Evolutionary conservation across 805 yeast species (phyloP).

Genomic region (Ogataea methylovora): DNA sequence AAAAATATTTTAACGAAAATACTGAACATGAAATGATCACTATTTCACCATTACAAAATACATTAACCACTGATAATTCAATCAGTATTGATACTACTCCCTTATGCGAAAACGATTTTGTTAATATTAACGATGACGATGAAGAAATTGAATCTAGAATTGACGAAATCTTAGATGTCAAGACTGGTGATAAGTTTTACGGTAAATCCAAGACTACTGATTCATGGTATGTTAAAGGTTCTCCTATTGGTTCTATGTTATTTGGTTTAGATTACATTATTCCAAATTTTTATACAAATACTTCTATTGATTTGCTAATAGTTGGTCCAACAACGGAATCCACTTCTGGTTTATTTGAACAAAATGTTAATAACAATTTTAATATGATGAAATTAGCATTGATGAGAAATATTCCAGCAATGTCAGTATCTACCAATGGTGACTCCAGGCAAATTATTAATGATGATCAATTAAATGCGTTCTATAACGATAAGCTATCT

Average conservation of each 20-base stretch:
- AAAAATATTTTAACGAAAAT: conserved; percentile 7
- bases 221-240: conserved; percentile 44
- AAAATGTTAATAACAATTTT: conserved; percentile 8
- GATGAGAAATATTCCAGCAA: conserved; percentile 16
- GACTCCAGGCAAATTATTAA: too few relatives aligned
- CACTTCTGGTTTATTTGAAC: conserved; percentile 30
- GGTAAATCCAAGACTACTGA: conserved; percentile 15
- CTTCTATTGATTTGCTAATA: conserved; percentile 35
- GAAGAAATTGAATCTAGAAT: conserved; percentile 3
- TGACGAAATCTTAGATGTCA: conserved; percentile 5
- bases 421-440: conserved; percentile 14
- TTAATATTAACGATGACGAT: conserved; percentile 2
- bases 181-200: conserved; percentile 14
- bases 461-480: conserved; percentile 6
- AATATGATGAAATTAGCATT: conserved; percentile 13
- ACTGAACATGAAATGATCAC: conserved; percentile 12
- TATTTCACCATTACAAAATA: conserved; percentile 14
- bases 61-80: conserved; percentile 1
- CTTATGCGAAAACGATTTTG: conserved; percentile 6
- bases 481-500: conserved; percentile 4
- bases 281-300: conserved; percentile 30
- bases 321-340: conserved; percentile 40
- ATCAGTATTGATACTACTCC: conserved; percentile 9
- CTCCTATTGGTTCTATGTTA: conserved; percentile 35
- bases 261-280: conserved; percentile 35